Percentiles rank a stretch among this genome's conserved stretches.
phyloP scores from a whole-genome alignment of 2,329 filamentous ascomycete species.

The Fonsecaea multimorphosa region DNA sequence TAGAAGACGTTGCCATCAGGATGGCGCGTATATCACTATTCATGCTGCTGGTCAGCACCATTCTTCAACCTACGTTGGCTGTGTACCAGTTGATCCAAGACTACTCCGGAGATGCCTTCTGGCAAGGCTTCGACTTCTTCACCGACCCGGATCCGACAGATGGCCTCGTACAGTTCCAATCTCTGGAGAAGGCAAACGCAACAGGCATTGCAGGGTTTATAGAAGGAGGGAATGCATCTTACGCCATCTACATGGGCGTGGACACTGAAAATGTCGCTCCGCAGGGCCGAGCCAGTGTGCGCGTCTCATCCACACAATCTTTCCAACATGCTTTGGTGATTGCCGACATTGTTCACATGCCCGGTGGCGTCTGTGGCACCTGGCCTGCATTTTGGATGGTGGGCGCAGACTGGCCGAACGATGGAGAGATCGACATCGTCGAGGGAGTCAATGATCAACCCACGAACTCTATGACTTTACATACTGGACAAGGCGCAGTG shows the following conservation, averaged over 20 bases:
- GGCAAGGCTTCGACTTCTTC: conserved; percentile 58
- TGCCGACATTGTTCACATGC: conserved; percentile 57
- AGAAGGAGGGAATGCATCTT: conserved; percentile 44
- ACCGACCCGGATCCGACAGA: conserved; percentile 55
- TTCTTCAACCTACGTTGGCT: conserved; percentile 33
- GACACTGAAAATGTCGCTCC: conserved; percentile 46
- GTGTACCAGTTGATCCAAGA: conserved; percentile 50
- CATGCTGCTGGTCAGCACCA: conserved; percentile 35
- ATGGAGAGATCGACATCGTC: conserved; percentile 60
- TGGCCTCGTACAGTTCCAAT: conserved; percentile 59
- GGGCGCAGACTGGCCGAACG: conserved; percentile 48
- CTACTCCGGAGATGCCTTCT: conserved; percentile 56
- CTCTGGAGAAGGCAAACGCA: conserved; percentile 48
- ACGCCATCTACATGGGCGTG: conserved; percentile 52
- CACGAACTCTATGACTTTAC: conserved; percentile 56
- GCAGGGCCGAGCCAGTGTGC: conserved; percentile 52
- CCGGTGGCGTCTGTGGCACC: conserved; percentile 55
- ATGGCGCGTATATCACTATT: conserved; percentile 10
- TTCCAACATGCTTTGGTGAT: conserved; percentile 56
- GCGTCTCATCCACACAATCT: conserved; percentile 52
- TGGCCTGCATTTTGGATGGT: conserved; percentile 59
- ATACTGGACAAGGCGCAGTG: conserved; percentile 52
- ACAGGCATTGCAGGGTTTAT: conserved; percentile 43
- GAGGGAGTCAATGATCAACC: conserved; percentile 58
- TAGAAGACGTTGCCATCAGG: conserved; percentile 2